Evolutionary conservation across 805 yeast genomes (phyloP).

Genomic region (Kuraishia cidri): DNA sequence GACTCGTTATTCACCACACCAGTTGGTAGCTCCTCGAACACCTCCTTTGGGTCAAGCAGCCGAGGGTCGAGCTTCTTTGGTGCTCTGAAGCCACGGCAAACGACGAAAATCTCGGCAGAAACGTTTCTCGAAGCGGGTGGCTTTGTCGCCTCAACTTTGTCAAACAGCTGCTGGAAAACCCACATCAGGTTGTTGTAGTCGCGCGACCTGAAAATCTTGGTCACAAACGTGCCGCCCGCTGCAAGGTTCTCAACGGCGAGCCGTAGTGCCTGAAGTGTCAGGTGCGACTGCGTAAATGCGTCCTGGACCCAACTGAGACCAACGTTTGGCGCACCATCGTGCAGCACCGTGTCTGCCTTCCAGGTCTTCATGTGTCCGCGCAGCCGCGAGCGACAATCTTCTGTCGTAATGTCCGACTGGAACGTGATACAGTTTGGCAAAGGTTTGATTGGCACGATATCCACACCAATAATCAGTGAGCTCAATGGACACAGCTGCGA

Average conservation of each 20-base stretch:
- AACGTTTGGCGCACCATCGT: conserved; percentile 99
- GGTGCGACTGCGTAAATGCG: conserved; percentile 96
- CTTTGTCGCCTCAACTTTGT: conserved; percentile 95
- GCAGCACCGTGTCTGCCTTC: conserved; percentile 97
- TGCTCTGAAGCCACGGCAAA: conserved; percentile 91
- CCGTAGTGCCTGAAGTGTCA: conserved; percentile 87
- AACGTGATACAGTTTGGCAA: conserved; percentile 90
- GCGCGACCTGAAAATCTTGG: conserved; percentile 96
- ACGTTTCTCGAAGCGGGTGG: conserved; percentile 99
- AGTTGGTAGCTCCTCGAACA: conserved; percentile 83
- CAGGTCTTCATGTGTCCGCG: conserved; percentile 97
- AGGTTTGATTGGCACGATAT: conserved; percentile 95
- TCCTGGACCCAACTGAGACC: conserved; percentile 99
- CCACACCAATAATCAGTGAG: conserved; percentile 96
- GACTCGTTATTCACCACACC: conserved; percentile 78
- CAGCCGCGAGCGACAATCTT: conserved; percentile 89
- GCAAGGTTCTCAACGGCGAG: conserved; percentile 88
- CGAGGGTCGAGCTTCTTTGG: conserved; percentile 94
- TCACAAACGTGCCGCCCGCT: conserved; percentile 92
- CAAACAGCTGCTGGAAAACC: conserved; percentile 95
- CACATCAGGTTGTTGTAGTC: conserved; percentile 96
- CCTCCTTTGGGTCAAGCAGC: conserved; percentile 83
- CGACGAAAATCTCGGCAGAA: conserved; percentile 97
- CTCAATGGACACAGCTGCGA: conserved; percentile 87
- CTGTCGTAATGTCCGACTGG: conserved; percentile 96